A percentile compares a stretch with the other conserved stretches of the same genome.
Conservation (phyloP, 768 basidiomycete genomes). For the Suillus lakei region DNA sequence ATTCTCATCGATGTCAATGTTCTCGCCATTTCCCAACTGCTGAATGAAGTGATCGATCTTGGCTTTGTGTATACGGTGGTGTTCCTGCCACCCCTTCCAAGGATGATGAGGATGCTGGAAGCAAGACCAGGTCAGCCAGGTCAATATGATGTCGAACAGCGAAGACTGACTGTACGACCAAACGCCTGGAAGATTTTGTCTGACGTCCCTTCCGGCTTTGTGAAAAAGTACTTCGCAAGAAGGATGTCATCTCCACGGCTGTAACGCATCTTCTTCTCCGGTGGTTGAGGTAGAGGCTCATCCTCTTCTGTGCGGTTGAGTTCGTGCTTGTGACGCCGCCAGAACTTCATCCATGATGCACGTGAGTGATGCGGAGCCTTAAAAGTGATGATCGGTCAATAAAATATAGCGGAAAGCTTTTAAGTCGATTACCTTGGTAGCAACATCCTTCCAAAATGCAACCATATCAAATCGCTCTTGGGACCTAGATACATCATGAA, state of each 20-base stretch:
- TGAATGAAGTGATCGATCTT: conserved; percentile 84
- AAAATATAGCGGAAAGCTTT: not conserved
- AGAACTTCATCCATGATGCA: conserved; percentile 95
- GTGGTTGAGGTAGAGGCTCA: conserved; percentile 73
- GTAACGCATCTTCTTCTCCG: conserved; percentile 90
- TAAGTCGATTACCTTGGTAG: conserved; percentile 52
- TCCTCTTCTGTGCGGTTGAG: conserved; percentile 67
- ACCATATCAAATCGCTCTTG: conserved; percentile 75
- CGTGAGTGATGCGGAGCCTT: conserved; percentile 90
- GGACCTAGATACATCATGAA: conserved; percentile 40
- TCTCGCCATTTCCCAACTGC: conserved; percentile 61
- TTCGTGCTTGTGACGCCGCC: conserved; percentile 87
- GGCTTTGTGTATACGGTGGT: conserved; percentile 85
- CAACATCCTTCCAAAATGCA: conserved; percentile 80
- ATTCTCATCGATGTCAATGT: conserved; percentile 41
- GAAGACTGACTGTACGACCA: conserved; percentile 60
- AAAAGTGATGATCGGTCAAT: conserved; percentile 7
- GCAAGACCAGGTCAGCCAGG: conserved; percentile 6
- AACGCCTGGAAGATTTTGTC: conserved; percentile 87
- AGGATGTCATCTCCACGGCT: conserved; percentile 79
- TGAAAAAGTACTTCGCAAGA: conserved; percentile 74
- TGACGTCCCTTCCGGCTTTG: conserved; percentile 78
- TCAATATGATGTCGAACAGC: conserved; percentile 4
- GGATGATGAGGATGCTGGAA: conserved; percentile 83
- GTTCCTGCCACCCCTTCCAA: conserved; percentile 95